Percentiles rank a stretch among this genome's conserved stretches.
These are phyloP conservation scores for Eragrostis curvula DNA, from an alignment of 176 grass and related monocot genomes.

Conservation along the genomic window DNA sequence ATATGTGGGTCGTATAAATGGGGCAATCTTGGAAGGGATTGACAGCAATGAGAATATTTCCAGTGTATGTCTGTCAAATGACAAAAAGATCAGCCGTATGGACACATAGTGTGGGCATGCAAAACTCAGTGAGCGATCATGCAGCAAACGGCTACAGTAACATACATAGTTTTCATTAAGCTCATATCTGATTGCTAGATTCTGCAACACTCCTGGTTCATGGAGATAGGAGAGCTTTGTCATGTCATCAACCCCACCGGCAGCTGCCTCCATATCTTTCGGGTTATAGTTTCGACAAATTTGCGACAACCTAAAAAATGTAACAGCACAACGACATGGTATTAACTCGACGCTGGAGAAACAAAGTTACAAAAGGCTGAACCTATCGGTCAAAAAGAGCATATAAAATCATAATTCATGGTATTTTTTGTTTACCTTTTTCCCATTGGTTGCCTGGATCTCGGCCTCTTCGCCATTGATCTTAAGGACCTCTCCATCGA, in stretches of 20 bases:
- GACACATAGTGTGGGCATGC: neutral
- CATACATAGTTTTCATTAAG: constrained; percentile 99
- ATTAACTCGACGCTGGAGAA: constrained; percentile 19
- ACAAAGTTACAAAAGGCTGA: neutral
- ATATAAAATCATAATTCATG: neutral
- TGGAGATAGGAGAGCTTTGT: constrained; percentile 98
- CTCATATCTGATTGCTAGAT: constrained; percentile 87
- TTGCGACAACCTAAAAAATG: constrained; percentile 62
- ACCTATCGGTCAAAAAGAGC: neutral
- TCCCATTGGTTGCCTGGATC: constrained; percentile 73
- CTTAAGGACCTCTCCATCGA: constrained; percentile 91
- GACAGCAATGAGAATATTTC: constrained; percentile 97
- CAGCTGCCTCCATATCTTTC: constrained; percentile 96
- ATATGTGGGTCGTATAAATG: constrained; percentile 94
- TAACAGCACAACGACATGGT: neutral
- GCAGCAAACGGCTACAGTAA: neutral
- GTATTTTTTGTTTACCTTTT: constrained; percentile 61
- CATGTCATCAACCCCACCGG: constrained; percentile 98
- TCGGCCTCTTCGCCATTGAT: constrained; percentile 82
- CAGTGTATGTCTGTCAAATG: constrained; percentile 89
- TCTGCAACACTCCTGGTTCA: constrained; percentile 94
- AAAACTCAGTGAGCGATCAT: constrained; percentile 25
- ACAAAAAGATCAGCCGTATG: constrained; percentile 20
- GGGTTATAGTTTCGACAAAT: constrained; percentile 93
- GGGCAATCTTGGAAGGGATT: constrained; percentile 97